Base-by-base conservation (phyloP, 2,329 filamentous ascomycete genomes). In the Gyromitra esculenta region DNA sequence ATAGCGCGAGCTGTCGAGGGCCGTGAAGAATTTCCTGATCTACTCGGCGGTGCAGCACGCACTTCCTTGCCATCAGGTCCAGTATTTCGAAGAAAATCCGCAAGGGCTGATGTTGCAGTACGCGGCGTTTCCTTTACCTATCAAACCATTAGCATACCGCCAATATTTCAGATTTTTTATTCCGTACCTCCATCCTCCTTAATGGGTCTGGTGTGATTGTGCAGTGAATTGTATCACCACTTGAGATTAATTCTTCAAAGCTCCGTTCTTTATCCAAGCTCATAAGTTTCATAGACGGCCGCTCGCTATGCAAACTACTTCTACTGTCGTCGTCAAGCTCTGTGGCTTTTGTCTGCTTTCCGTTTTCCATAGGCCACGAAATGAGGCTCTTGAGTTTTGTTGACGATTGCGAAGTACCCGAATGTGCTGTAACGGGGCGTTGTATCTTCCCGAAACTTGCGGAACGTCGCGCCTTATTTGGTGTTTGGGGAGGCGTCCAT, bases 81-180 rank as follows among this genome's bases (percentile, higher is more conserved):
- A 39, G 93, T 97, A 0, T 91, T 92, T 76, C 93, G 91, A 81
- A 97, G 93, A 82, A 97, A 97, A 75, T 96, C 91, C 25, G 93
- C 92, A 84, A 97, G 93, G 81, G 97, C 94, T 59, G 76, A 71
- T 75, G 59, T 78, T 76, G 66, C 75, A 81, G 37, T 78, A 60
- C 35, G 84, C 82, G 5, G 80, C 73, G 45, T 43, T 39, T 62
- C 75, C 45, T 77, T 75, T n/a, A 13, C 25, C 72, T 75, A 56
- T n/a, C 7, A 64, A 70, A 59, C 37, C 7, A 41, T 76, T 73
- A 76, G 62, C 21, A 48, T 70, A 37, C 8, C 13, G 50, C 21
- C 18, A 41, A 66, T 45, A 35, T 48, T n/a, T 48, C 1, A 52
- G 13, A n/a, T 7, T 43, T 35, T 57, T 57, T 43, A 64, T 31